A percentile compares a stretch with the other conserved stretches of the same genome.
phyloP scores from a whole-genome alignment of 345 rosid genomes.

The Hibiscus syriacus region DNA sequence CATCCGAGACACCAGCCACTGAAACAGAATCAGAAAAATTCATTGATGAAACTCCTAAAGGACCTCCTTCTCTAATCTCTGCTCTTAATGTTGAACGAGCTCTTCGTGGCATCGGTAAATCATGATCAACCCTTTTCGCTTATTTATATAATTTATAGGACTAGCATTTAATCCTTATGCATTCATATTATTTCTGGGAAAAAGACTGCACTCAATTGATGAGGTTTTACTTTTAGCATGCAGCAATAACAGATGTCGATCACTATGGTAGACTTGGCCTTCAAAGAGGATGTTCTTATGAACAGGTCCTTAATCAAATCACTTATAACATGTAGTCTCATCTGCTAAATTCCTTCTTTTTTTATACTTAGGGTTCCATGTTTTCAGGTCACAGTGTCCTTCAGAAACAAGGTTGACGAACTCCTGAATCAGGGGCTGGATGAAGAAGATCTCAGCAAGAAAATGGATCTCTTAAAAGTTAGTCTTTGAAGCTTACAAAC shows the following conservation, averaged over 20 bases:
- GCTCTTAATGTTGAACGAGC: constrained; percentile 67
- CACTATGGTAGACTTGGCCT: constrained; percentile 68
- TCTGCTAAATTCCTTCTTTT: no score
- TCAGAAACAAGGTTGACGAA: constrained; percentile 42
- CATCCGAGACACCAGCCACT: constrained; percentile 24
- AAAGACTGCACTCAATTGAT: constrained; percentile 12
- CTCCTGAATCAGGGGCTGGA: constrained; percentile 45
- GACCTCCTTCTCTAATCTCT: constrained; percentile 42
- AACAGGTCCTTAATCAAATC: constrained; percentile 31
- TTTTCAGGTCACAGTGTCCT: constrained; percentile 43
- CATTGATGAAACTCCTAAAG: constrained; percentile 53
- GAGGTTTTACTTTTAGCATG: constrained; percentile 37
- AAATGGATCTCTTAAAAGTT: constrained; percentile 53
- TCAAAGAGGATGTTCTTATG: constrained; percentile 51
- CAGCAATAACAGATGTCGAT: constrained; percentile 87
- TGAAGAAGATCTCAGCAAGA: constrained; percentile 38
- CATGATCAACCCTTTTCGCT: neutral
- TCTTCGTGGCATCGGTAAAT: constrained; percentile 75
- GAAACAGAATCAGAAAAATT: constrained; percentile 37
- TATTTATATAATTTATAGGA: neutral
- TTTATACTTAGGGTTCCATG: no score
- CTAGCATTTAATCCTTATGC: neutral
- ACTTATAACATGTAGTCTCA: no score
- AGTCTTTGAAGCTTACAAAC: neutral
- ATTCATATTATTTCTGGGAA: neutral